Conservation (phyloP, 139 green algal species). For the Pseudopediastrum boryanum region DNA sequence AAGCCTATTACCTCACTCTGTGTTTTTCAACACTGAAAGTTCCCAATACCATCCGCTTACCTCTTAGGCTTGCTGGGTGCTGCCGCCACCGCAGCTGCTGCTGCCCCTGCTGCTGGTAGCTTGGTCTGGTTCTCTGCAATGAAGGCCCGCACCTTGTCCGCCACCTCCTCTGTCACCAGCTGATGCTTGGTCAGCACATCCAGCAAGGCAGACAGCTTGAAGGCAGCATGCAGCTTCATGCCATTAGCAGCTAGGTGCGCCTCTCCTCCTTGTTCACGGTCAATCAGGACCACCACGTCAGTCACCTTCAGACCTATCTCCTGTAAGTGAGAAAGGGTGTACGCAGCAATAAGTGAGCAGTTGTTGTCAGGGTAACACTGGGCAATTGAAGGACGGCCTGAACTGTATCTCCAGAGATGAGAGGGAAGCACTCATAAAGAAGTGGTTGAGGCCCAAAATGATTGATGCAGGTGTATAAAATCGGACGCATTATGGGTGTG, state of each 20-base stretch:
- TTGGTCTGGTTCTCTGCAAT: slow-evolving; percentile 93
- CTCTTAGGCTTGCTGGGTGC: slow-evolving; percentile 49
- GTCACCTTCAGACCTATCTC: slow-evolving; percentile 69
- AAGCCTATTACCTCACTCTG: too few species aligned
- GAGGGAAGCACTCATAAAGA: too few species aligned
- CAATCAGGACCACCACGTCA: slow-evolving; percentile 97
- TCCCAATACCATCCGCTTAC: slow-evolving; percentile 39
- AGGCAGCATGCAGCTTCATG: slow-evolving; percentile 85
- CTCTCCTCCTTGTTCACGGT: slow-evolving; percentile 95
- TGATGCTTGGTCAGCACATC: slow-evolving; percentile 60
- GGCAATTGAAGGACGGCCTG: too few species aligned
- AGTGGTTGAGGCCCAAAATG: too few species aligned
- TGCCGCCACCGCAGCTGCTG: slow-evolving; percentile 31
- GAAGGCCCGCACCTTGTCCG: slow-evolving; percentile 76
- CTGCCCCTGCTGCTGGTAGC: slow-evolving; percentile 34
- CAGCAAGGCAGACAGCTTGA: slow-evolving; percentile 75
- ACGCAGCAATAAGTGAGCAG: too few species aligned
- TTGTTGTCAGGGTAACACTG: too few species aligned
- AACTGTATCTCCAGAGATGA: too few species aligned
- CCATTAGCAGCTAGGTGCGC: slow-evolving; percentile 72
- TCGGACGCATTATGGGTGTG: too few species aligned
- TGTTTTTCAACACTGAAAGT: too few species aligned
- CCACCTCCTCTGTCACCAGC: slow-evolving; percentile 60
- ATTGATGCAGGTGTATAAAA: too few species aligned
- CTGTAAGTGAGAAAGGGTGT: slow-evolving; percentile 11